Percentiles rank a stretch among this genome's conserved stretches.
Conservation (phyloP, 2,329 filamentous ascomycete genomes). For the Apiospora arundinis region DNA sequence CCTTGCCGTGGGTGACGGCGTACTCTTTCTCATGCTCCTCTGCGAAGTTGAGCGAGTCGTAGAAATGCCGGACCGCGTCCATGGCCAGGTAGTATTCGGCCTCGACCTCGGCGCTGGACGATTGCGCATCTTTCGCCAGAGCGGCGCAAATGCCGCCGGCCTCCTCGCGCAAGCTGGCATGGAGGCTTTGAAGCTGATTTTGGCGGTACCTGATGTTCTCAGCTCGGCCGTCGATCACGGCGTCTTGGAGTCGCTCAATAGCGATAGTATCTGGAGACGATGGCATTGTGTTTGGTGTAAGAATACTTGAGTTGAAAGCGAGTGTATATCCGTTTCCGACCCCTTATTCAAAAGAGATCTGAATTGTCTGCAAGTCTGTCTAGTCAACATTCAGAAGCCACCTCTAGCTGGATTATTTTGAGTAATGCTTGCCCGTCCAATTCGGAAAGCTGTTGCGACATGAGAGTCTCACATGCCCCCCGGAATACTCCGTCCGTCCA, state of each 20-base stretch:
- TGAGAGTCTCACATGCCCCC: background rate
- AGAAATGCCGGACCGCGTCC: conserved; percentile 38
- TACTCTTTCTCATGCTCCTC: conserved; percentile 40
- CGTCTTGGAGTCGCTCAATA: conserved; percentile 40
- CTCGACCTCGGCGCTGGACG: conserved; percentile 41
- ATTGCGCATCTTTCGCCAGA: conserved; percentile 39
- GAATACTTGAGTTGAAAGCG: background rate
- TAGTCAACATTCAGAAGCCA: background rate
- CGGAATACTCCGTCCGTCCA: background rate
- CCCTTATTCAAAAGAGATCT: background rate
- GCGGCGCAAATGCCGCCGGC: conserved; percentile 39
- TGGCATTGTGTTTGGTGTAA: conserved; percentile 27
- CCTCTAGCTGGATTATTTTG: background rate
- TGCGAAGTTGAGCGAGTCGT: conserved; percentile 37
- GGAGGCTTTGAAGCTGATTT: conserved; percentile 45
- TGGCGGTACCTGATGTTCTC: conserved; percentile 46
- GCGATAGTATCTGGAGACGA: conserved; percentile 25
- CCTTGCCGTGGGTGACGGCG: conserved; percentile 33
- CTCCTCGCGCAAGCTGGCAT: conserved; percentile 38
- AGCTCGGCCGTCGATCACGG: conserved; percentile 45
- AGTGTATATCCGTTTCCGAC: background rate
- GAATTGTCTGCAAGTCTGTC: background rate
- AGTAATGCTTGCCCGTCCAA: background rate
- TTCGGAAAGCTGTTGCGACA: background rate
- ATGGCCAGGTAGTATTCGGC: conserved; percentile 40